Percentiles rank a stretch among this genome's conserved stretches.
Conservation (phyloP, 2,329 filamentous ascomycete species). For the Fusarium staphyleae region DNA sequence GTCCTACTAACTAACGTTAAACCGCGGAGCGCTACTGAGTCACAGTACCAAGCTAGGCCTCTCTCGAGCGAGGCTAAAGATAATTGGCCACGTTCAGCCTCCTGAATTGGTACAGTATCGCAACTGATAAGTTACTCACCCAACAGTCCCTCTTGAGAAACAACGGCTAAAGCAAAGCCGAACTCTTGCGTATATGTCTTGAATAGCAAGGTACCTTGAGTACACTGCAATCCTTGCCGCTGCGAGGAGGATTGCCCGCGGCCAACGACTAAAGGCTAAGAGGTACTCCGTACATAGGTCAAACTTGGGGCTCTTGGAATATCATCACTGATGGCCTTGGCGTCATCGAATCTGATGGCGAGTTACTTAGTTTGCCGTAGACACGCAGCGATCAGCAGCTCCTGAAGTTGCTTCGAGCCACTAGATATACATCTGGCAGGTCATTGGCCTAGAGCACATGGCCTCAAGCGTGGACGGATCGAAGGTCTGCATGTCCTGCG, state of each 20-base stretch:
- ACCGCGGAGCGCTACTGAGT: too few relatives aligned
- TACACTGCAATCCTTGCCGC: background rate
- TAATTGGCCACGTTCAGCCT: too few relatives aligned
- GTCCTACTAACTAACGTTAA: too few relatives aligned
- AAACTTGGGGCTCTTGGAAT: slow-evolving; percentile 14
- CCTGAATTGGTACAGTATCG: too few relatives aligned
- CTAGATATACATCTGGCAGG: slow-evolving; percentile 1
- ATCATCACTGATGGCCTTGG: slow-evolving; percentile 17
- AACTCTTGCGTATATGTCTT: background rate
- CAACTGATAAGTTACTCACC: too few relatives aligned
- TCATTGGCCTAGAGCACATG: slow-evolving; percentile 4
- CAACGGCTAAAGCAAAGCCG: background rate
- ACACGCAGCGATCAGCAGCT: slow-evolving; percentile 15
- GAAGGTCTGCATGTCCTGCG: slow-evolving; percentile 18
- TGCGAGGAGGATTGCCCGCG: background rate
- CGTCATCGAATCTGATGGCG: slow-evolving; percentile 8
- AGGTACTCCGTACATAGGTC: too few relatives aligned
- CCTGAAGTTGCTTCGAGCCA: slow-evolving; percentile 12
- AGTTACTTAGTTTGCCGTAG: background rate
- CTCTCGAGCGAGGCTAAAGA: too few relatives aligned
- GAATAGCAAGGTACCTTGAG: too few relatives aligned
- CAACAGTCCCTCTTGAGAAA: too few relatives aligned
- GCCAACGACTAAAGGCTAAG: background rate
- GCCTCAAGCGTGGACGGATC: background rate
- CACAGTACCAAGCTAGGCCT: too few relatives aligned